Base-by-base conservation (phyloP, 768 basidiomycete species). In the Tulasnella sp. region DNA sequence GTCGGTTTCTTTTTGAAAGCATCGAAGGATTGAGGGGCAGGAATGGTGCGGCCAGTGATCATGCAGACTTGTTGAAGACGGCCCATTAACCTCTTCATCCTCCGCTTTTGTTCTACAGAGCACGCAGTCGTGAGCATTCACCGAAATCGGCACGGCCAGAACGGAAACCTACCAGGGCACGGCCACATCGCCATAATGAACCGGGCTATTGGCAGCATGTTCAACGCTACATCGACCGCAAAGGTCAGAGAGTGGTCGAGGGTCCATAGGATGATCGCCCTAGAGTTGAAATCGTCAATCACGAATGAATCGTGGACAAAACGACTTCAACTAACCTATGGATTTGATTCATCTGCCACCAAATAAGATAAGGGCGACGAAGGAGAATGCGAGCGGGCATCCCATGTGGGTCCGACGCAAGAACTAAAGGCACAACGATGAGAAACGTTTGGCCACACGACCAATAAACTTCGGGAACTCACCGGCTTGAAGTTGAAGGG, bases 331-430 rank as follows among this genome's bases (percentile, higher is more conserved):
- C 78, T 4, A 44, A 79, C 78, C 78, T 68, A 27, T 24, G 27
- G 9, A 74, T 74, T 40, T 72, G 71, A 21, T 42, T 73, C 78
- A 79, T 79, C 71, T 74, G 31, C 78, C 78, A 79, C 78, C 78
- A 79, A 7, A 79, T 79, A 21, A 79, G 40, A 74, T 79, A 79
- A 12, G 78, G 78, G 9, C 78, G 78, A 2, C 56, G 73, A 27
- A 74, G 27, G 14, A 79, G 52, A 9, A 79, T 40, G n/a, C 56
- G 38, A 40, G 34, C 68, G 4, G 78, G 68, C 18, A 56, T 71
- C 44, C 78, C 44, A 31, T 72, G n/a, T 38, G 40, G 42, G 34
- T 46, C 46, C 36, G 42, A 46, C 31, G 42, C 31, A 18, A 48
- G 68, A 10, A 73, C 78, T 79, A 24, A 8, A 12, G 10, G 16